Percentiles rank a stretch among this genome's conserved stretches.
Conservation (phyloP, 768 basidiomycete species). For the Mycena olivaceomarginata region DNA sequence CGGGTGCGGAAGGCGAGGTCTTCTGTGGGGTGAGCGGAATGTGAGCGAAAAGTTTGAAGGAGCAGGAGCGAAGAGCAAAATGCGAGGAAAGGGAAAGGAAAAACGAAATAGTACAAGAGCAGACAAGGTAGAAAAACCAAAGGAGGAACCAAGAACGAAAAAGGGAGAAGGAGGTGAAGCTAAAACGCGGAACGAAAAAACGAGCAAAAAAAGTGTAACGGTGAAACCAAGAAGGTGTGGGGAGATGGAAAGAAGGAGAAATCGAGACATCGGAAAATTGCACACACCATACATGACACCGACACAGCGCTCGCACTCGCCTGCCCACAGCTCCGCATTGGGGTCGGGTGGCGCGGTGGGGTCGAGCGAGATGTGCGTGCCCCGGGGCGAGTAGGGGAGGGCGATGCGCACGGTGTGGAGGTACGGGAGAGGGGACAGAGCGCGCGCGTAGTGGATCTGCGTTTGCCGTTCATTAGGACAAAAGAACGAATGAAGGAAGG, state of each 20-base stretch:
- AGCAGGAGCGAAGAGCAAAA: too few species aligned
- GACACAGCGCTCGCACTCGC: conserved; percentile 62
- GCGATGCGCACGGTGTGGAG: conserved; percentile 56
- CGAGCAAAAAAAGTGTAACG: too few species aligned
- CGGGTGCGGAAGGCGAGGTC: conserved; percentile 52
- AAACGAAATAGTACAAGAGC: too few species aligned
- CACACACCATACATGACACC: conserved; percentile 54
- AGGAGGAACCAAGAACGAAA: too few species aligned
- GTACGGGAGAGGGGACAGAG: conserved; percentile 45
- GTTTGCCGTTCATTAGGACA: not conserved
- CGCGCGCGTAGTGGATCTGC: conserved; percentile 59
- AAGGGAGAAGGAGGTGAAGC: too few species aligned
- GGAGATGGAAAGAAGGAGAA: not conserved
- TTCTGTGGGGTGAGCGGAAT: conserved; percentile 6
- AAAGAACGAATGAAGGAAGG: not conserved
- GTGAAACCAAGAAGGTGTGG: too few species aligned
- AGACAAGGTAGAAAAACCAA: too few species aligned
- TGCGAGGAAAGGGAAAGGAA: too few species aligned
- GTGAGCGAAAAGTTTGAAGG: too few species aligned
- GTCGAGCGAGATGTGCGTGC: conserved; percentile 45
- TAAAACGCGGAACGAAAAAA: too few species aligned
- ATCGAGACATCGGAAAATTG: not conserved
- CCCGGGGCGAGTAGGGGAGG: conserved; percentile 48
- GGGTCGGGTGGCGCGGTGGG: conserved; percentile 32
- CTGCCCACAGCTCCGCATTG: conserved; percentile 55